Base-by-base conservation (phyloP, 306 rosid species). In the Spatholobus suberectus region DNA sequence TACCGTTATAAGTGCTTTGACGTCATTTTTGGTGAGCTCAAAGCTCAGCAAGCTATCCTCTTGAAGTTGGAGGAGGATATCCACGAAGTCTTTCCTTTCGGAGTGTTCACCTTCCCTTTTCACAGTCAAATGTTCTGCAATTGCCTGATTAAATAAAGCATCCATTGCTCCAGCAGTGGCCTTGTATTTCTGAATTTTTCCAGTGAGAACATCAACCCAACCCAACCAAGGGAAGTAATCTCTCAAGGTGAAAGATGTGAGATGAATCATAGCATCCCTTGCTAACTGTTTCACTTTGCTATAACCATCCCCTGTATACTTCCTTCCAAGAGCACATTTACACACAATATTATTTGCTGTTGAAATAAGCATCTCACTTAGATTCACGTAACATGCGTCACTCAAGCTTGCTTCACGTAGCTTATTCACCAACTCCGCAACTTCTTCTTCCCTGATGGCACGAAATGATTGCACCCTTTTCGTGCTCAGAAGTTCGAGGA, bases 1-100 rank as follows among this genome's bases (percentile, higher is more conserved):
- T 38, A 86, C 89, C 89, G 55, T 47, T 8, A 86, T 0, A n/a
- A 86, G 71, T 32, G 81, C 21, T 80, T 90, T 38, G 87, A 90
- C 0, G 44, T 81, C 73, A 76, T 24, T 67, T 38, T 41, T 62
- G 61, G 85, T 59, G 82, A 88, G 47, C 1, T 77, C 23, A 61
- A 13, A n/a, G 44, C 26, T 40, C 35, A 66, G 68, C 72, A 29
- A 23, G 67, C 11, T 76, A 63, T 40, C 74, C 32, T 70, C 5
- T 54, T 79, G 88, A 23, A 82, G 26, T 55, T 79, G 57, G 6
- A 88, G 86, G 0, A 85, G 72, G 40, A 82, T 71, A 73, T 82
- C 86, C 75, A 83, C 49, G 0, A 88, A 88, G 43, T 43, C 62
- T 59, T 85, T 80, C 29, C 26, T 80, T 4, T 37, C 43, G 26